Evolutionary conservation across 75 land plant species (phyloP), one percentile per base, ranked within the genome.

Genomic region (Selaginella tamariscina): DNA sequence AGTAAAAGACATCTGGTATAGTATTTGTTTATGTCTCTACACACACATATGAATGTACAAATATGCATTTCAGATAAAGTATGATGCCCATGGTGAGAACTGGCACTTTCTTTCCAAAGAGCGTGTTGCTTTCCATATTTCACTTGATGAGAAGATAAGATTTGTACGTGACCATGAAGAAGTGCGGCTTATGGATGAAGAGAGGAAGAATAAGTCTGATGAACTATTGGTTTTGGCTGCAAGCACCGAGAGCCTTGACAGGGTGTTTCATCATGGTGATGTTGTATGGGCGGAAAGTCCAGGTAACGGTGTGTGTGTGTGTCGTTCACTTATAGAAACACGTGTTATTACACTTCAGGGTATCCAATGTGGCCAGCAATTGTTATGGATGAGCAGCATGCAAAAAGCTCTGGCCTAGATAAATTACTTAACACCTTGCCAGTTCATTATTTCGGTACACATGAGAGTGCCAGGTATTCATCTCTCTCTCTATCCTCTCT

Each of bases 291-390:
- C 96, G 21, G 86, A 87, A 62, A 79, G 85, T 71, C 81, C 86
- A 66, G 96, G 82, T 80, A n/a, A n/a, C n/a, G n/a, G n/a, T n/a
- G n/a, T n/a, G n/a, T n/a, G n/a, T n/a, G n/a, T n/a, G 32, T 56
- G 64, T 21, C 27, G 18, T 26, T 9, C 18, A 55, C n/a, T 2
- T 1, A 28, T 56, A 69, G 26, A 54, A 55, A 27, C 2, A 13
- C 13, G 2, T 21, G 11, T 27, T 69, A n/a, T 26, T 69, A 5
- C 1, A 28, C 39, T 73, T 39, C 79, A 89, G 94, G 98, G 32
- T 82, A 93, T 84, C 84, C 98, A 65, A 84, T 83, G 88, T 93
- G 98, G 98, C 98, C 98, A 64, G 95, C 98, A 27, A 71, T 86
- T 66, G 80, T 93, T 24, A 69, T 89, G 70, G 85, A 85, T 83